These are phyloP conservation scores for Funneliformis mosseae DNA, from an alignment of 192 early-diverging fungal genomes.

Conservation along the genomic window DNA sequence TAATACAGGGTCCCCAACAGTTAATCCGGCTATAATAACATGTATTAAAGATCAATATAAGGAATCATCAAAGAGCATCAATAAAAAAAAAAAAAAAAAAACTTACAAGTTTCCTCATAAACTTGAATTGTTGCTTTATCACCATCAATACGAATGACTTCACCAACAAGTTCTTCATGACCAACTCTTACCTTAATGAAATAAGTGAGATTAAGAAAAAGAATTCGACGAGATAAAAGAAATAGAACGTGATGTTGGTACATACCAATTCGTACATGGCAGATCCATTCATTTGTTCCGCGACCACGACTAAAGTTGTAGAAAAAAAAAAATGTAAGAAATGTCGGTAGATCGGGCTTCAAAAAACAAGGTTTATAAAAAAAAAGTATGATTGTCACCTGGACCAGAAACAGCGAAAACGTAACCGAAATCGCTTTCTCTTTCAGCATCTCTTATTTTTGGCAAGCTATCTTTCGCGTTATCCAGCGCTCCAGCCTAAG, in stretches of 20 bases:
- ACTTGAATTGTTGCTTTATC: slow-evolving; percentile 99
- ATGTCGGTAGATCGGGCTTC: not conserved
- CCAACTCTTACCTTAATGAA: slow-evolving; percentile 86
- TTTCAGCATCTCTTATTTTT: slow-evolving; percentile 84
- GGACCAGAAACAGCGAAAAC: slow-evolving; percentile 99
- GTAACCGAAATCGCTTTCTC: slow-evolving; percentile 85
- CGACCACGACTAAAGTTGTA: slow-evolving; percentile 82
- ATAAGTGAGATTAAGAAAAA: not conserved
- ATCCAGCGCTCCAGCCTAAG: slow-evolving; percentile 88
- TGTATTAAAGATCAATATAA: not conserved
- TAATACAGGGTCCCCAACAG: slow-evolving; percentile 98
- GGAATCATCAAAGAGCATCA: not conserved
- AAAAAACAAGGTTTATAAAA: not conserved
- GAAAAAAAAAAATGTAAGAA: slow-evolving; percentile 13
- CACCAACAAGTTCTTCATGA: slow-evolving; percentile 95
- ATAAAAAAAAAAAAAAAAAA: not conserved
- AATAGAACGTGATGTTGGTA: not conserved
- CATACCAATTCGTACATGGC: slow-evolving; percentile 98
- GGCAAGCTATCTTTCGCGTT: slow-evolving; percentile 81
- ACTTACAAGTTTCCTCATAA: slow-evolving; percentile 95
- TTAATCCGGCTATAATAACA: slow-evolving; percentile 77
- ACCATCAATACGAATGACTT: slow-evolving; percentile 99
- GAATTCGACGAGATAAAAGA: slow-evolving; percentile 5
- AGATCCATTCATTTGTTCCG: slow-evolving; percentile 95
- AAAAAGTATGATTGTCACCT: slow-evolving; percentile 53